A percentile compares a stretch with the other conserved stretches of the same genome.
These are phyloP conservation scores for Vaccinium myrtillus DNA, from an alignment of 148 eudicot genomes.

Conservation along the genomic window DNA sequence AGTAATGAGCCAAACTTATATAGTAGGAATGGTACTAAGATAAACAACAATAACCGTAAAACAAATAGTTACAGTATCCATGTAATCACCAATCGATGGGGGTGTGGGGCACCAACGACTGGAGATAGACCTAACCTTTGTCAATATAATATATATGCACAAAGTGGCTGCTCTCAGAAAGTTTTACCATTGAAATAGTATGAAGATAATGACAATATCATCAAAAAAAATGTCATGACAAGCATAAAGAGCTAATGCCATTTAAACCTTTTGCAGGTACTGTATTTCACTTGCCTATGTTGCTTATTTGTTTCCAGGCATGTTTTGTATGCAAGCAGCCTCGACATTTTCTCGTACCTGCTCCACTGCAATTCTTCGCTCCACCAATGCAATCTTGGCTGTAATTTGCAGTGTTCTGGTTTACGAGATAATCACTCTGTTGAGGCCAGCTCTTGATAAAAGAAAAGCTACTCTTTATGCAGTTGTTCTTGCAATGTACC, in stretches of 20 bases:
- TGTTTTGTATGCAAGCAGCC: slow-evolving; percentile 41
- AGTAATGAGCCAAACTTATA: background rate
- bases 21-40: background rate
- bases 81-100: background rate
- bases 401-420: slow-evolving; percentile 64
- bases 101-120: background rate
- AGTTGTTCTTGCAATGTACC: slow-evolving; percentile 66
- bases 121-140: background rate
- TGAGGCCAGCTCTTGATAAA: slow-evolving; percentile 63
- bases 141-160: background rate
- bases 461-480: slow-evolving; percentile 62
- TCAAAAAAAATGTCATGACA: background rate
- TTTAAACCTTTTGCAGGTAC: slow-evolving; percentile 88
- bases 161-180: background rate
- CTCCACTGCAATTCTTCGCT: slow-evolving; percentile 63
- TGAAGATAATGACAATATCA: background rate
- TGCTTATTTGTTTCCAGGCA: slow-evolving; percentile 97
- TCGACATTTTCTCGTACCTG: slow-evolving; percentile 57
- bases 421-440: slow-evolving; percentile 53
- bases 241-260: background rate
- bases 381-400: slow-evolving; percentile 70
- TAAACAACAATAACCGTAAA: background rate
- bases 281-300: slow-evolving; percentile 93
- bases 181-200: background rate
- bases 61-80: background rate